Evolutionary conservation across 23 red algal genomes (phyloP).

Genomic region (Chondrus crispus): DNA sequence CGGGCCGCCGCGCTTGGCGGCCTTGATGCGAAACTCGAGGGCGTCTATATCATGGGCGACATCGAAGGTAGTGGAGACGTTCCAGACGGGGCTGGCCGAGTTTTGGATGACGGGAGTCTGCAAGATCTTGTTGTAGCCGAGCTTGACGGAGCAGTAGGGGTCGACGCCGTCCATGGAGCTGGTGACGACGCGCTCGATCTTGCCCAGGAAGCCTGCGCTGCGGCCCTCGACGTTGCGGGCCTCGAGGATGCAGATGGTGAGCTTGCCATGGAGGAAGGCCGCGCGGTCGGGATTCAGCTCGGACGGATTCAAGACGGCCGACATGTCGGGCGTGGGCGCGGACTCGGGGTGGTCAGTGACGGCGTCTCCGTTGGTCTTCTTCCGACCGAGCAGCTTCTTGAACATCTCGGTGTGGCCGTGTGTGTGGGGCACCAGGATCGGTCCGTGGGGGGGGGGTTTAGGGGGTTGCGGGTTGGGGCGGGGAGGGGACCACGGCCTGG

Average conservation of each 20-base stretch:
- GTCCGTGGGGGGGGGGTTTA: too few species aligned
- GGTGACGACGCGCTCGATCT: slow-evolving; percentile 52
- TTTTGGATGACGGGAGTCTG: slow-evolving; percentile 68
- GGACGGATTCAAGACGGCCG: neutral
- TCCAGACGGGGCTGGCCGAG: slow-evolving; percentile 35
- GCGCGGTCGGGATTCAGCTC: neutral
- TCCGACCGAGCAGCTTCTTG: neutral
- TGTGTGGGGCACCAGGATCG: too few species aligned
- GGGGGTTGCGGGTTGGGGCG: too few species aligned
- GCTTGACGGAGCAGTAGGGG: slow-evolving; percentile 62
- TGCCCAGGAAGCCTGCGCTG: slow-evolving; percentile 20
- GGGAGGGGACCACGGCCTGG: too few species aligned
- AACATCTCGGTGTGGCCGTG: too few species aligned
- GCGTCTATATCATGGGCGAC: slow-evolving; percentile 39
- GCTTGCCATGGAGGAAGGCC: slow-evolving; percentile 44
- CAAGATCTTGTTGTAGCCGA: slow-evolving; percentile 76
- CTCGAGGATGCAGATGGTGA: slow-evolving; percentile 40
- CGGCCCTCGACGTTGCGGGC: slow-evolving; percentile 58
- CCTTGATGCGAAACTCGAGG: slow-evolving; percentile 67
- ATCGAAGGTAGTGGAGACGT: slow-evolving; percentile 30
- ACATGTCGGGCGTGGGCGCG: neutral
- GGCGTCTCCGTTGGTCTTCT: too few species aligned
- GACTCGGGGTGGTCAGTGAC: too few species aligned
- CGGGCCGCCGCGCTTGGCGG: slow-evolving; percentile 62
- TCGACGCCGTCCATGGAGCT: slow-evolving; percentile 68